A percentile compares a stretch with the other conserved stretches of the same genome.
Conservation (phyloP, 2,329 filamentous ascomycete species). For the Fusarium sp. region DNA sequence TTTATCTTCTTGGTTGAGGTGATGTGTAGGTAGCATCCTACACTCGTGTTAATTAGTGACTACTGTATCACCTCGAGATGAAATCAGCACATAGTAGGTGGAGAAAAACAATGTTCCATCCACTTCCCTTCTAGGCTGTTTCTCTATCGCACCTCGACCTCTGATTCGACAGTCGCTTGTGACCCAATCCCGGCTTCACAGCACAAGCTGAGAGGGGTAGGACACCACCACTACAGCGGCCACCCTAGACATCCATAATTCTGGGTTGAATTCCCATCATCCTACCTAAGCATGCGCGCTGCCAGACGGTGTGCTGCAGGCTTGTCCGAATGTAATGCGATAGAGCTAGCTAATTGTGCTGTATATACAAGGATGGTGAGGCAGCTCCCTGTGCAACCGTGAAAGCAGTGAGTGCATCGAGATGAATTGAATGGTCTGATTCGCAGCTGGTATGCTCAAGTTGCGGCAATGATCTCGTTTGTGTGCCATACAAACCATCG, state of each 20-base stretch:
- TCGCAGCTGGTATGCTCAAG: conserved; percentile 7
- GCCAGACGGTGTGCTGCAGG: conserved; percentile 15
- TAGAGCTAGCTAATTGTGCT: background rate
- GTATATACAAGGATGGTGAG: background rate
- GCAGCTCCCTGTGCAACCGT: background rate
- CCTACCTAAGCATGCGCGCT: conserved; percentile 5
- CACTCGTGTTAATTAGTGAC: background rate
- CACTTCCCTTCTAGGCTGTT: conserved; percentile 34
- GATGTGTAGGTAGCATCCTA: conserved; percentile 1
- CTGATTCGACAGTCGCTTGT: conserved; percentile 26
- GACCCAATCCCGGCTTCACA: conserved; percentile 2
- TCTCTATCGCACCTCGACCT: conserved; percentile 4
- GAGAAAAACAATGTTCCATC: conserved; percentile 17
- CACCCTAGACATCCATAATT: conserved; percentile 38
- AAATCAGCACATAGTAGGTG: conserved; percentile 30
- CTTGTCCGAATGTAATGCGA: background rate
- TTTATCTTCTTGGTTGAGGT: conserved; percentile 1
- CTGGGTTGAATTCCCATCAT: conserved; percentile 15
- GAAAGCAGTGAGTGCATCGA: background rate
- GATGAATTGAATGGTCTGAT: conserved; percentile 21
- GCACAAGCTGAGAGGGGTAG: conserved; percentile 7
- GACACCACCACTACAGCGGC: conserved; percentile 14
- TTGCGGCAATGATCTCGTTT: conserved; percentile 11
- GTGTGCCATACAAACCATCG: conserved; percentile 2
- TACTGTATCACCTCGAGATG: conserved; percentile 7